Evolutionary conservation across 2,329 filamentous ascomycete species (phyloP).

Genomic region (Xylariales sp.): DNA sequence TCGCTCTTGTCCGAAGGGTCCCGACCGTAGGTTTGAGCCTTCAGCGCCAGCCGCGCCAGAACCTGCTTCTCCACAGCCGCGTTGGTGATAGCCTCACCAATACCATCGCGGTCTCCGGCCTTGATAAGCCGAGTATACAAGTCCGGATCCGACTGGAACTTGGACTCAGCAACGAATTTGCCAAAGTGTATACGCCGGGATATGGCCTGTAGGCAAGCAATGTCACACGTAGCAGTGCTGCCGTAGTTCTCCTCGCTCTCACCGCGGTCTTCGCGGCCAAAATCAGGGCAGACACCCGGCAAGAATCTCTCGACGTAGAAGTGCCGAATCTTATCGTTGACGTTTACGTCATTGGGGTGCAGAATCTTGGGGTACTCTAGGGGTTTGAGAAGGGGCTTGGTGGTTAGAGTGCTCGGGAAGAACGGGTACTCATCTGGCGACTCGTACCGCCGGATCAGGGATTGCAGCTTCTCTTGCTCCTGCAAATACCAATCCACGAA

Average conservation of each 20-base stretch:
- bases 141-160: constrained; percentile 81
- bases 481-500: constrained; percentile 93
- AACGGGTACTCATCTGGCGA: constrained; percentile 97
- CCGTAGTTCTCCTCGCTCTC: constrained; percentile 94
- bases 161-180: constrained; percentile 96
- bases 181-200: constrained; percentile 93
- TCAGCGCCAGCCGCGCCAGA: constrained; percentile 77
- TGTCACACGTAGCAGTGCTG: constrained; percentile 85
- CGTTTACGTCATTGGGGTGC: constrained; percentile 82
- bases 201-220: constrained; percentile 82
- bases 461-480: constrained; percentile 88
- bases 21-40: constrained; percentile 89
- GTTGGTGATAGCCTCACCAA: constrained; percentile 89
- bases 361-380: constrained; percentile 86
- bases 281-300: constrained; percentile 75
- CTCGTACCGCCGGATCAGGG: constrained; percentile 89
- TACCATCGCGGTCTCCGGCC: constrained; percentile 71
- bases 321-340: constrained; percentile 81
- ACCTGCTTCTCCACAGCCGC: constrained; percentile 86
- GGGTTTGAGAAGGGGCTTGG: constrained; percentile 74
- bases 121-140: constrained; percentile 79
- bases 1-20: constrained; percentile 70
- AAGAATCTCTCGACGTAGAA: constrained; percentile 83
- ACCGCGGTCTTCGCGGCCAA: constrained; percentile 72
- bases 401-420: constrained; percentile 75